Percentiles rank a stretch among this genome's conserved stretches.
phyloP scores from a whole-genome alignment of 225 moss, liverwort and hornwort species.

The Bryum argenteum region DNA sequence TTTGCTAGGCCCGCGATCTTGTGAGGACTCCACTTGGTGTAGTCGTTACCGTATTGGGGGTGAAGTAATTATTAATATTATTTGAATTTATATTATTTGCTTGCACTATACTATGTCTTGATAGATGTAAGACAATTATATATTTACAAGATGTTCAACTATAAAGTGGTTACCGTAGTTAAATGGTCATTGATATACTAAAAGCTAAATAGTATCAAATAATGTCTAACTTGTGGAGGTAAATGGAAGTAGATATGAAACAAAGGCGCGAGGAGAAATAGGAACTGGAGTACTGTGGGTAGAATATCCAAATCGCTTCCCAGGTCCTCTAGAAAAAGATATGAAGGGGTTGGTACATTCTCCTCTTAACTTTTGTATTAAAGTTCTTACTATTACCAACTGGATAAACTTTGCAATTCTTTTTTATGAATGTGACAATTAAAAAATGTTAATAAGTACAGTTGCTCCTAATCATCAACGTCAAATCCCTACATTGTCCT shows the following conservation, averaged over 20 bases:
- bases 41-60: conserved; percentile 46
- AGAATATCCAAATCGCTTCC: conserved; percentile 48
- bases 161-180: too few relatives aligned
- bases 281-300: conserved; percentile 53
- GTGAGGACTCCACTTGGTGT: conserved; percentile 52
- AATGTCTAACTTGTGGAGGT: not conserved
- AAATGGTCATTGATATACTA: too few relatives aligned
- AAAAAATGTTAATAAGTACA: not conserved
- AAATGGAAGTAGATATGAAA: conserved; percentile 38
- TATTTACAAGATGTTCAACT: too few relatives aligned
- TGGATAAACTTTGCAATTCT: too few relatives aligned
- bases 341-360: conserved; percentile 27
- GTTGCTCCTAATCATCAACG: too few relatives aligned
- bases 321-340: conserved; percentile 45
- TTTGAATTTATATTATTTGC: not conserved
- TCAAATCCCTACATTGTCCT: too few relatives aligned
- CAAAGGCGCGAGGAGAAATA: conserved; percentile 42
- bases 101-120: not conserved
- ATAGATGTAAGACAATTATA: too few relatives aligned
- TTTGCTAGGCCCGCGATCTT: conserved; percentile 47
- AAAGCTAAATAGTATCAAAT: too few relatives aligned
- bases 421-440: not conserved
- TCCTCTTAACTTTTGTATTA: not conserved
- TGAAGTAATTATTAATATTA: conserved; percentile 40
- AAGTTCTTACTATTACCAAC: too few relatives aligned